Conservation (phyloP, 768 basidiomycete genomes). For the Suillus subaureus region DNA sequence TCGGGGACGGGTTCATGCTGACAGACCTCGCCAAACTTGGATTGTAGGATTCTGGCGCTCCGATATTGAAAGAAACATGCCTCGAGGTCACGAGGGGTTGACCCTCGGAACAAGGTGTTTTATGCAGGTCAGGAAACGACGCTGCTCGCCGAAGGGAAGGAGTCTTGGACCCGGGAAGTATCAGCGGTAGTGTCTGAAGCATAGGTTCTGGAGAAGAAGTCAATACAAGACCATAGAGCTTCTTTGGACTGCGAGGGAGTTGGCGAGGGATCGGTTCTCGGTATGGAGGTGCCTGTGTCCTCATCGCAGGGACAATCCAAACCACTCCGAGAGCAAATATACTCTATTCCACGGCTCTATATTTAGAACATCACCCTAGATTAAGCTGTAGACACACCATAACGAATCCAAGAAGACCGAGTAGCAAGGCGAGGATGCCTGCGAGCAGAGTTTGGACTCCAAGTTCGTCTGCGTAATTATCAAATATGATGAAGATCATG, state of each 20-base stretch:
- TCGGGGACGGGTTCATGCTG: not conserved
- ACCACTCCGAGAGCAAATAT: conserved; percentile 26
- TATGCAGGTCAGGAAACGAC: conserved; percentile 12
- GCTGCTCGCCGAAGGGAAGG: conserved; percentile 12
- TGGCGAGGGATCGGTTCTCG: conserved; percentile 20
- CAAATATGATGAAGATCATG: conserved; percentile 14
- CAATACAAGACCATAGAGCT: not conserved
- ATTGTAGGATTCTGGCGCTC: conserved; percentile 8
- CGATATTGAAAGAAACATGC: conserved; percentile 22
- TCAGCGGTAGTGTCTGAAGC: not conserved
- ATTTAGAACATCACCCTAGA: not conserved
- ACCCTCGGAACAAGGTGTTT: not conserved
- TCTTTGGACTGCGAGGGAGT: conserved; percentile 8
- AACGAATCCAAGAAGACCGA: conserved; percentile 27
- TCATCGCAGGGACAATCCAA: conserved; percentile 24
- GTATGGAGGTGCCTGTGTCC: conserved; percentile 18
- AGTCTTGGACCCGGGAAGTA: not conserved
- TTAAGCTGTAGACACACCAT: conserved; percentile 18
- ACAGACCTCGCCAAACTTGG: not conserved
- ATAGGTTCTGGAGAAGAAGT: conserved; percentile 9
- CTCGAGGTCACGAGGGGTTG: conserved; percentile 15
- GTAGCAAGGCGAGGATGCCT: conserved; percentile 25
- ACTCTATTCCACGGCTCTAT: conserved; percentile 19
- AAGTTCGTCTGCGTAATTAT: conserved; percentile 8
- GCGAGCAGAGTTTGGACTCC: conserved; percentile 18